phyloP scores from a whole-genome alignment of 192 early-diverging fungal genomes.

The Umbelopsis sp. region DNA sequence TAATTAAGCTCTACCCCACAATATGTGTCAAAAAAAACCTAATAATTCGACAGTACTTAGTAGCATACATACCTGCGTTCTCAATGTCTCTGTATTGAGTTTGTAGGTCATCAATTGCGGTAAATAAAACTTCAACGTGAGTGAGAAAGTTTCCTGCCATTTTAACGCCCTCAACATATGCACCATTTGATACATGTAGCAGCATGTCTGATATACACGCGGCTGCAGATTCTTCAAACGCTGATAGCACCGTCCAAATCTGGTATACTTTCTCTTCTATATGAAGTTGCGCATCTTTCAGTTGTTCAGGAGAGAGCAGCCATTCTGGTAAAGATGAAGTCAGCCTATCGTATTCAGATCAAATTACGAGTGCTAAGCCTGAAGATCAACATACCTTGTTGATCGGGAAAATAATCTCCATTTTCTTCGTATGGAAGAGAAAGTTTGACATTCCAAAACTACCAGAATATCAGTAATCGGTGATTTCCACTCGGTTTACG shows the following conservation, averaged over 20 bases:
- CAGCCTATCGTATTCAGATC: neutral
- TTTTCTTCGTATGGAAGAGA: conserved; percentile 18
- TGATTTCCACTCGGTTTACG: too few relatives aligned
- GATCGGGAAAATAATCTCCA: neutral
- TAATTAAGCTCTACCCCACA: conserved; percentile 61
- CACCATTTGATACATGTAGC: conserved; percentile 74
- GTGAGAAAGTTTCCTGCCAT: conserved; percentile 79
- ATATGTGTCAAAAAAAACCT: neutral
- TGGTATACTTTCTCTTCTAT: conserved; percentile 89
- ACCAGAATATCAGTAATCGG: neutral
- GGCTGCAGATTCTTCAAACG: conserved; percentile 88
- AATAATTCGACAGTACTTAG: neutral
- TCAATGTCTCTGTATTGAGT: conserved; percentile 21
- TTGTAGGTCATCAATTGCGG: conserved; percentile 63
- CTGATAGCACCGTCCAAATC: conserved; percentile 81
- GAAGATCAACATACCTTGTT: neutral
- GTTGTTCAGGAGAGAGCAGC: conserved; percentile 49
- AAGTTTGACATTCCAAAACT: conserved; percentile 64
- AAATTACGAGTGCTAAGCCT: neutral
- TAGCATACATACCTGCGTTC: conserved; percentile 24
- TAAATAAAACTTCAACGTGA: conserved; percentile 85
- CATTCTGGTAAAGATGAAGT: neutral
- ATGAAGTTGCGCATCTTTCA: conserved; percentile 63
- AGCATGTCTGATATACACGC: conserved; percentile 91
- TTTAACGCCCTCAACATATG: conserved; percentile 67